Evolutionary conservation across 1,284 basidiomycete genomes (phyloP), one percentile per base, ranked within the genome.

Genomic region (Chalciporus sp.): DNA sequence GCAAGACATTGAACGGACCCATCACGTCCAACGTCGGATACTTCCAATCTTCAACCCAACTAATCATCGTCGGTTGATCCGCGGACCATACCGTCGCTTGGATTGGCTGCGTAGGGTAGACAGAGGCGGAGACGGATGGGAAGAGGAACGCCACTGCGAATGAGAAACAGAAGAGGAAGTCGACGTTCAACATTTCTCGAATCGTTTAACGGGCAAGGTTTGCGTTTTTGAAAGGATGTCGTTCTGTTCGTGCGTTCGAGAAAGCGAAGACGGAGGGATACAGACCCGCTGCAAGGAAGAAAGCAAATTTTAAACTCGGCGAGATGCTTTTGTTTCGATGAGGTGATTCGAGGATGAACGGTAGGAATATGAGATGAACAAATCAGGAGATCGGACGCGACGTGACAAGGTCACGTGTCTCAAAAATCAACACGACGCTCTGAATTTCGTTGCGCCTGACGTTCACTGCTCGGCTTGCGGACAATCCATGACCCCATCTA

Each of bases 81-180:
- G 75, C 74, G 28, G 61, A 61, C 61, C 75, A 76, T 1, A 76
- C 69, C 0, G 81, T 79, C 40, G 63, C 69, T 33, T 75, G 66
- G n/a, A 78, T 52, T 16, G 83, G 83, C n/a, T 71, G 64, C 1
- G 76, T 82, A 1, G 78, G 76, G 57, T 79, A 83, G 23, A 84
- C 61, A 10, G 69, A 66, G 28, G 67, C 72, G 7, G 42, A 47
- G 31, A 33, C 31, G 12, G 14, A 33, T 16, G 35, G 35, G 35
- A 37, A 37, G n/a, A 37, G n/a, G n/a, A 11, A 17, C n/a, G 35
- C 35, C 16, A 17, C 35, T 37, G 35, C 35, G 35, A 17, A 37
- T 17, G 35, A 17, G 14, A 33, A 14, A 33, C 12, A 16, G 31
- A 33, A 33, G 31, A 33, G 42, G 10, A 62, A 49, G 53, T 64